Base-by-base conservation (phyloP, 2,329 filamentous ascomycete genomes). In the Calonectria leucothoes region DNA sequence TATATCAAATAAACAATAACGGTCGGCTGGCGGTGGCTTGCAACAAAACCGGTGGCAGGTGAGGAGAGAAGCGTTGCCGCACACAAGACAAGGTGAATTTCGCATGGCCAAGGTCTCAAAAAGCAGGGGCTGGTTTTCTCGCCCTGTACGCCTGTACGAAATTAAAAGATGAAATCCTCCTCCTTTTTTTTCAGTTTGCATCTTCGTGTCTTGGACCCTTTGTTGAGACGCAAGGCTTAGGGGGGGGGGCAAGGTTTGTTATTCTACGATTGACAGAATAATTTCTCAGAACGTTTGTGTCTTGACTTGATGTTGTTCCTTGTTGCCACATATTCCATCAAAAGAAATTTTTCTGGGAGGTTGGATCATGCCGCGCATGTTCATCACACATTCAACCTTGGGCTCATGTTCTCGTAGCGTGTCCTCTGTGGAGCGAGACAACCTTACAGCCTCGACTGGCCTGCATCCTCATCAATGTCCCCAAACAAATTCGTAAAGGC, bases 401-500 rank as follows among this genome's bases (percentile, higher is more conserved):
- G n/a, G 23, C n/a, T 23, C 42, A 23, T 12, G n/a, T n/a, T 45
- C 10, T 45, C 8, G 17, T 45, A 12, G 12, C 4, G 7, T 29
- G 20, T 33, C 29, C 23, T 68, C 29, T 1, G 12, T 5, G 25
- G 17, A n/a, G 4, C 25, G 12, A 39, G 10, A 2, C 3, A 17
- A 3, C 7, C 42, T 75, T 75, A 87, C 35, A 87, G 77, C 80
- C 83, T 87, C 1, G 82, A 80, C 1, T 76, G 78, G 6, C 79
- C 78, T 17, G 84, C 77, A 7, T 85, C 85, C 8, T 80, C 86
- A 45, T 90, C 90, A 4, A 90, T 88, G 77, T 96, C 94, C 0
- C 95, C 96, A 81, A 98, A 93, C 23, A 98, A 84, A 73, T 92
- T 92, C 80, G 94, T 83, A 84, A 98, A 98, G 0, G 95, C 94